These are phyloP conservation scores for Arabidopsis suecica DNA, from an alignment of 345 rosid species.

Conservation along the genomic window DNA sequence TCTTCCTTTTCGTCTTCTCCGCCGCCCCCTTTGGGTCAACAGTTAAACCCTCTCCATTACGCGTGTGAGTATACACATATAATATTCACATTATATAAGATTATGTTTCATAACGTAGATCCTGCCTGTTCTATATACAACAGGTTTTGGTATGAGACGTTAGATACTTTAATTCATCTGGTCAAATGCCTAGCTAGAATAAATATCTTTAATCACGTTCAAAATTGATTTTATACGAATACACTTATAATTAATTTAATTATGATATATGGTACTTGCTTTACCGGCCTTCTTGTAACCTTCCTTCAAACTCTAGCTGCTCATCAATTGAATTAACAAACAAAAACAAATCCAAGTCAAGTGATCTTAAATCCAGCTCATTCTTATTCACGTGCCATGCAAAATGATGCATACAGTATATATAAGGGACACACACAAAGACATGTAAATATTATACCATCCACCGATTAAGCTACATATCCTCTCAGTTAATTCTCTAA, in stretches of 20 bases:
- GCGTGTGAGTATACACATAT: conserved; percentile 13
- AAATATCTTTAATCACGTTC: conserved; percentile 29
- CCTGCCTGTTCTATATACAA: neutral
- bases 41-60: conserved; percentile 34
- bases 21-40: conserved; percentile 47
- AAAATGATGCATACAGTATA: conserved; percentile 1
- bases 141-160: conserved; percentile 1
- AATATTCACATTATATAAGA: neutral
- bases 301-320: conserved; percentile 35
- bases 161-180: neutral
- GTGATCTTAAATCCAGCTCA: conserved; percentile 45
- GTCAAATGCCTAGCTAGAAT: conserved; percentile 33
- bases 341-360: conserved; percentile 17
- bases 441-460: conserved; percentile 15
- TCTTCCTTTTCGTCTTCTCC: conserved; percentile 27
- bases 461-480: conserved; percentile 2
- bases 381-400: conserved; percentile 38
- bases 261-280: neutral
- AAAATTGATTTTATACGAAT: conserved; percentile 5
- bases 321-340: neutral
- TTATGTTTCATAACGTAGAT: conserved; percentile 28
- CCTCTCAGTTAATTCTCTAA: neutral
- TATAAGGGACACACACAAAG: neutral
- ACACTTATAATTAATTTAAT: neutral
- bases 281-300: conserved; percentile 30